These are phyloP conservation scores for Knufia petricola DNA, from an alignment of 2,329 filamentous ascomycete species.

Conservation along the genomic window DNA sequence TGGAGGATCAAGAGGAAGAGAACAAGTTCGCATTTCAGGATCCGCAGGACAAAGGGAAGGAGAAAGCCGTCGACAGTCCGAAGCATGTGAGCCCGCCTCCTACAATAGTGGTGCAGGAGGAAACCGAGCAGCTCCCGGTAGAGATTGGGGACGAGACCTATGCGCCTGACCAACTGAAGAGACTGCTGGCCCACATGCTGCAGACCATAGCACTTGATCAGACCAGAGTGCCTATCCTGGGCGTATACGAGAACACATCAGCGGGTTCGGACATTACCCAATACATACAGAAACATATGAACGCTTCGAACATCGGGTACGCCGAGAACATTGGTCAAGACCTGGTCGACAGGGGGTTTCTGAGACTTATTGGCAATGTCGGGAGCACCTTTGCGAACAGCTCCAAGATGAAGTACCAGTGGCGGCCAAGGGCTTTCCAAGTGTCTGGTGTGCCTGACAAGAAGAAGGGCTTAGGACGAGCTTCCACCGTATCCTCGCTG, in stretches of 20 bases:
- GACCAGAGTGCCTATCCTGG: conserved; percentile 88
- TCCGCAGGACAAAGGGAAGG: conserved; percentile 42
- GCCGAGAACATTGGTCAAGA: conserved; percentile 94
- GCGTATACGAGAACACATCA: conserved; percentile 88
- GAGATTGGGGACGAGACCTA: conserved; percentile 90
- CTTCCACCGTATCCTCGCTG: conserved; percentile 58
- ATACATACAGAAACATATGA: conserved; percentile 84
- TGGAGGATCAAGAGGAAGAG: conserved; percentile 96
- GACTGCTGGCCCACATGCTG: conserved; percentile 77
- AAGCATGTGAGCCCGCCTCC: conserved; percentile 42
- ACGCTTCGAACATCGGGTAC: conserved; percentile 73
- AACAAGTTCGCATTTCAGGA: conserved; percentile 97
- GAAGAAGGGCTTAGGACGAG: conserved; percentile 62
- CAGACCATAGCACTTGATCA: conserved; percentile 79
- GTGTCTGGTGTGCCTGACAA: conserved; percentile 80
- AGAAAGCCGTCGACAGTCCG: conserved; percentile 50
- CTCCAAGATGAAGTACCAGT: conserved; percentile 95
- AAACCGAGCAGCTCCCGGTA: conserved; percentile 66
- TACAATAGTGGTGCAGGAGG: conserved; percentile 76
- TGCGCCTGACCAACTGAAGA: conserved; percentile 76
- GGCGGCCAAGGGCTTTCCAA: conserved; percentile 86
- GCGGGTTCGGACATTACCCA: conserved; percentile 88
- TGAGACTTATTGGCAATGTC: conserved; percentile 86
- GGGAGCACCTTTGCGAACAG: conserved; percentile 95
- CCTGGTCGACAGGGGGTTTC: conserved; percentile 71